These are phyloP conservation scores for Ustilago bromivora DNA, from an alignment of 1,284 basidiomycete genomes.

Conservation along the genomic window DNA sequence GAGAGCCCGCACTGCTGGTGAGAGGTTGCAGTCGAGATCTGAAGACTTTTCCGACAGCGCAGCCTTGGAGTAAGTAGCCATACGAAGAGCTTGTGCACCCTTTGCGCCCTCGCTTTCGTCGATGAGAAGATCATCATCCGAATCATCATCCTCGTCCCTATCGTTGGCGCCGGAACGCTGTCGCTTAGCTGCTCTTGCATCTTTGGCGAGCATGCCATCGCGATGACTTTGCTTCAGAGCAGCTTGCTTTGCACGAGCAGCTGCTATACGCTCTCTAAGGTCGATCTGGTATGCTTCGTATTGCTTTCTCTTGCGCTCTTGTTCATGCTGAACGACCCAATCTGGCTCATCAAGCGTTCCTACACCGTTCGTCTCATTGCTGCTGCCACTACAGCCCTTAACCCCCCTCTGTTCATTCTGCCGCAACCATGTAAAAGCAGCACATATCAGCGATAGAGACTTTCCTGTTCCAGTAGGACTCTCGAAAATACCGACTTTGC, in stretches of 20 bases:
- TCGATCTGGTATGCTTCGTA: slow-evolving; percentile 65
- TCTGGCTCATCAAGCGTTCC: slow-evolving; percentile 66
- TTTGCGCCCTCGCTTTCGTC: slow-evolving; percentile 31
- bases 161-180: slow-evolving; percentile 14
- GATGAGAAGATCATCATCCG: slow-evolving; percentile 53
- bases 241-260: slow-evolving; percentile 51
- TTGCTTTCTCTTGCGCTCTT: slow-evolving; percentile 60
- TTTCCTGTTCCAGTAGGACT: slow-evolving; percentile 73
- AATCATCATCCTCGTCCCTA: slow-evolving; percentile 19
- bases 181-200: slow-evolving; percentile 20
- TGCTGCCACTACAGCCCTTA: slow-evolving; percentile 16
- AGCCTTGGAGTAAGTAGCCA: slow-evolving; percentile 35
- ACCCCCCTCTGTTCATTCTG: slow-evolving; percentile 57
- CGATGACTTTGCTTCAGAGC: slow-evolving; percentile 30
- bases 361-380: slow-evolving; percentile 15
- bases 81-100: slow-evolving; percentile 19
- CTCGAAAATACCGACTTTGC: slow-evolving; percentile 79
- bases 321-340: slow-evolving; percentile 71
- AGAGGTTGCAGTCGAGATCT: slow-evolving; percentile 71
- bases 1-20: slow-evolving; percentile 81
- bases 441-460: slow-evolving; percentile 71
- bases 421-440: slow-evolving; percentile 69
- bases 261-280: slow-evolving; percentile 64
- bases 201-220: slow-evolving; percentile 14
- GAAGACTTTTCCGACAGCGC: slow-evolving; percentile 17